These are phyloP conservation scores for Tetrahymena malaccensis DNA, from an alignment of 73 alveolate species.

Conservation along the genomic window DNA sequence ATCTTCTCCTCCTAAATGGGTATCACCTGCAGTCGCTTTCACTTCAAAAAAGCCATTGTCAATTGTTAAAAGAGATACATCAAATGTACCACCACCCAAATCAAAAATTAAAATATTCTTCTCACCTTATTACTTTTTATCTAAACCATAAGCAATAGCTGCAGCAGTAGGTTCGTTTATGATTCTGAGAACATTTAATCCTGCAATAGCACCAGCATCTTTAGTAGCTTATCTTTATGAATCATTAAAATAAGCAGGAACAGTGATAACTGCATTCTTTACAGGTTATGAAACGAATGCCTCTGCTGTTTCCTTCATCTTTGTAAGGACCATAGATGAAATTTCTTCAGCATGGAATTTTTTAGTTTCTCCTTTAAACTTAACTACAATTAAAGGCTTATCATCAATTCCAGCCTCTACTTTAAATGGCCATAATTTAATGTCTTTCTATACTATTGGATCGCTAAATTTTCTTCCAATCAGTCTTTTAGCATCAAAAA, in stretches of 20 bases:
- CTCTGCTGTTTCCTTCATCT: constrained; percentile 88
- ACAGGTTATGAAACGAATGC: constrained; percentile 66
- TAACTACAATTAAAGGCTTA: constrained; percentile 79
- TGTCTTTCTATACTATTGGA: constrained; percentile 77
- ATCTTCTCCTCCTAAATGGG: constrained; percentile 95
- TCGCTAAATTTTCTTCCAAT: constrained; percentile 83
- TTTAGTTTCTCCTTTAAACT: constrained; percentile 73
- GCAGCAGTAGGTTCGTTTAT: constrained; percentile 86
- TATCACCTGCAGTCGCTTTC: constrained; percentile 82
- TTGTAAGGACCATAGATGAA: constrained; percentile 84
- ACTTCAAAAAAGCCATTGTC: constrained; percentile 89
- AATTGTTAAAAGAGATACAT: constrained; percentile 69
- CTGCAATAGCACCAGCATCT: constrained; percentile 93
- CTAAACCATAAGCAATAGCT: constrained; percentile 73
- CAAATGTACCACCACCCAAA: constrained; percentile 83
- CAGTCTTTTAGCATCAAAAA: constrained; percentile 81
- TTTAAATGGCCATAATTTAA: constrained; percentile 87
- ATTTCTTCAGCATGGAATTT: constrained; percentile 88
- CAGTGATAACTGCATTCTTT: constrained; percentile 82
- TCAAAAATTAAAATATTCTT: constrained; percentile 75
- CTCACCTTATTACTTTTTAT: constrained; percentile 52
- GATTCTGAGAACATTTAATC: constrained; percentile 79
- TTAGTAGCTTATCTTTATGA: constrained; percentile 91
- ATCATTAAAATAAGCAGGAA: constrained; percentile 75
- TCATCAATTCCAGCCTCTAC: constrained; percentile 80